These are phyloP conservation scores for Xanthoconium purpureum DNA, from an alignment of 768 basidiomycete species.

Conservation along the genomic window DNA sequence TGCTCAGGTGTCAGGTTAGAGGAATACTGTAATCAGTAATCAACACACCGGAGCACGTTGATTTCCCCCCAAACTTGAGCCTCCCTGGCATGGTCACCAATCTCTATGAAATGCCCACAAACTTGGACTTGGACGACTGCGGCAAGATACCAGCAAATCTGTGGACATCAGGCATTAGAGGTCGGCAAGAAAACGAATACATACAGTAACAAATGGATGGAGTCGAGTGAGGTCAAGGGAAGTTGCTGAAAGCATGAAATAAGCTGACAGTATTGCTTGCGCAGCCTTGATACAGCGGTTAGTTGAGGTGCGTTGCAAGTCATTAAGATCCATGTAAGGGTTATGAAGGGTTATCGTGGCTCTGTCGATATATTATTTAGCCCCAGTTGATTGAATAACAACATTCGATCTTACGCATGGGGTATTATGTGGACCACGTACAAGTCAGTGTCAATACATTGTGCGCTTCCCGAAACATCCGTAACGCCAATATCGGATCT, in stretches of 20 bases:
- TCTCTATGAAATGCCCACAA: constrained; percentile 83
- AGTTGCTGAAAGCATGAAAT: constrained; percentile 76
- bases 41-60: constrained; percentile 67
- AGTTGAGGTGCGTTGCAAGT: constrained; percentile 63
- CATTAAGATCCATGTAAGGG: constrained; percentile 73
- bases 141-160: constrained; percentile 92
- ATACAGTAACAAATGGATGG: constrained; percentile 78
- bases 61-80: constrained; percentile 85
- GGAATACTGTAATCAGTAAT: background rate
- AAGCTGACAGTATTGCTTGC: constrained; percentile 67
- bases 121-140: constrained; percentile 84
- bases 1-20: constrained; percentile 28
- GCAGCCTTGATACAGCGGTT: constrained; percentile 72
- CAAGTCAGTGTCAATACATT: constrained; percentile 72
- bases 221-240: constrained; percentile 77
- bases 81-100: constrained; percentile 70
- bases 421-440: constrained; percentile 86
- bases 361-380: constrained; percentile 38
- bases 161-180: constrained; percentile 15
- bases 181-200: constrained; percentile 26
- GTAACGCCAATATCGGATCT: constrained; percentile 62
- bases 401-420: constrained; percentile 60
- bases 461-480: constrained; percentile 52
- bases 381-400: constrained; percentile 1
- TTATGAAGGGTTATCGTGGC: constrained; percentile 87